Evolutionary conservation across 2,329 filamentous ascomycete genomes (phyloP).

Genomic region (Aspergillus floridensis): DNA sequence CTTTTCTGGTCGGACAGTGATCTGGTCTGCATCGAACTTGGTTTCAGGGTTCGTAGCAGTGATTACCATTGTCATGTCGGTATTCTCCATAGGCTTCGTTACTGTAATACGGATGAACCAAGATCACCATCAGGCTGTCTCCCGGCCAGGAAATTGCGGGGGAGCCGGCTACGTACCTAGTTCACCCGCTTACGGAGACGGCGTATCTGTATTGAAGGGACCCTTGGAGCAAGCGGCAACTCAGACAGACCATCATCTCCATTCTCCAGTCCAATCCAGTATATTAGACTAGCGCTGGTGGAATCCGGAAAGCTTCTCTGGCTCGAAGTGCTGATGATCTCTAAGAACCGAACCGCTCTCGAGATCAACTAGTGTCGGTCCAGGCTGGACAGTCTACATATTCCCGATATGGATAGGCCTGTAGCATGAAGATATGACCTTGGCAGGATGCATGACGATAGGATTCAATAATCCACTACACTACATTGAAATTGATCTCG

Average conservation of each 20-base stretch:
- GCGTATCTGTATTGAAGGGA: neutral
- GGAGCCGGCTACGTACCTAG: neutral
- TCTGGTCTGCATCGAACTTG: neutral
- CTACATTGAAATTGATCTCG: neutral
- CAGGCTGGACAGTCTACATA: slow-evolving; percentile 4
- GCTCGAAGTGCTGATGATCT: slow-evolving; percentile 11
- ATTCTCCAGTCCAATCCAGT: neutral
- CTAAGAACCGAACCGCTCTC: slow-evolving; percentile 5
- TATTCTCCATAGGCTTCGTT: neutral
- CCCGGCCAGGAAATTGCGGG: neutral
- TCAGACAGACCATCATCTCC: slow-evolving; percentile 1
- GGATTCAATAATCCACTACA: neutral
- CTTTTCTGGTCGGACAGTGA: neutral
- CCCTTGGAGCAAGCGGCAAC: slow-evolving; percentile 1
- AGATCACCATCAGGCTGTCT: neutral
- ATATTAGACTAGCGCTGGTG: neutral
- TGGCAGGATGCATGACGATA: neutral
- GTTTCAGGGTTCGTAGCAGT: neutral
- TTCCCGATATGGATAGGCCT: neutral
- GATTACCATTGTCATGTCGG: neutral
- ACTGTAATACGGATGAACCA: neutral
- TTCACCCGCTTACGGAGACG: neutral
- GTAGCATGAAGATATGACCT: neutral
- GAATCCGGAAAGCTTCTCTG: slow-evolving; percentile 8
- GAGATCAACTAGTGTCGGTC: slow-evolving; percentile 4